Evolutionary conservation across 2,329 filamentous ascomycete genomes (phyloP).

Genomic region (Xylaria hypoxylon): DNA sequence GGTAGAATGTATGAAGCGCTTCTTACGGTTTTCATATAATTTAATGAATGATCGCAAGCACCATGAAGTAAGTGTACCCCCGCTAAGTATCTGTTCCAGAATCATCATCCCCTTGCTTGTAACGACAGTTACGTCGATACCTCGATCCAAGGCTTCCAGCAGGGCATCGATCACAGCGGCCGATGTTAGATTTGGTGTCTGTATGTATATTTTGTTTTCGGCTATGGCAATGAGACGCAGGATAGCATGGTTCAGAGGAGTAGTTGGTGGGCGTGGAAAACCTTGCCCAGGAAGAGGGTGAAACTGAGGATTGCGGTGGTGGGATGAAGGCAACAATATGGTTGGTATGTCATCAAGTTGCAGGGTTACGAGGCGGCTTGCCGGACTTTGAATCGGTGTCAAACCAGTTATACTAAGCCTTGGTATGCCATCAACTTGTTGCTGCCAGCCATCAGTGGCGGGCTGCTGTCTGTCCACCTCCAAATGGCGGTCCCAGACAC

Average conservation of each 20-base stretch:
- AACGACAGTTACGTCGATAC: constrained; percentile 75
- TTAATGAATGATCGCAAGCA: constrained; percentile 71
- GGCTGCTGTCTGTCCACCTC: constrained; percentile 20
- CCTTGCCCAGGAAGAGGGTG: constrained; percentile 67
- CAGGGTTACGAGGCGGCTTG: constrained; percentile 38
- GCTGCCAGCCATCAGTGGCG: constrained; percentile 6
- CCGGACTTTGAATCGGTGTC: constrained; percentile 42
- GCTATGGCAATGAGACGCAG: constrained; percentile 71
- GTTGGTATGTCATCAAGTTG: constrained; percentile 58
- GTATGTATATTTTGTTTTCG: constrained; percentile 70
- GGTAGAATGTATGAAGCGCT: constrained; percentile 40
- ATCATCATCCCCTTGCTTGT: constrained; percentile 79
- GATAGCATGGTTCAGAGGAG: constrained; percentile 75
- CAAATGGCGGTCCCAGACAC: constrained; percentile 71
- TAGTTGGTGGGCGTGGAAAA: constrained; percentile 65
- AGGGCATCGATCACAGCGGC: constrained; percentile 72
- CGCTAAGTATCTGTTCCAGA: constrained; percentile 83
- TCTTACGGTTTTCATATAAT: constrained; percentile 58
- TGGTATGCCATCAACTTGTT: constrained; percentile 1
- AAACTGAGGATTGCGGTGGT: constrained; percentile 76
- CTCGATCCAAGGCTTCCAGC: constrained; percentile 69
- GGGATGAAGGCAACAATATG: constrained; percentile 78
- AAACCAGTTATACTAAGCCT: constrained; percentile 33
- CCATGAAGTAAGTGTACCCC: constrained; percentile 76
- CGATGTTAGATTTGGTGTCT: constrained; percentile 83